Percentiles rank a stretch among this genome's conserved stretches.
phyloP scores from a whole-genome alignment of 352 stramenopile species.

The Phytophthora kernoviae region DNA sequence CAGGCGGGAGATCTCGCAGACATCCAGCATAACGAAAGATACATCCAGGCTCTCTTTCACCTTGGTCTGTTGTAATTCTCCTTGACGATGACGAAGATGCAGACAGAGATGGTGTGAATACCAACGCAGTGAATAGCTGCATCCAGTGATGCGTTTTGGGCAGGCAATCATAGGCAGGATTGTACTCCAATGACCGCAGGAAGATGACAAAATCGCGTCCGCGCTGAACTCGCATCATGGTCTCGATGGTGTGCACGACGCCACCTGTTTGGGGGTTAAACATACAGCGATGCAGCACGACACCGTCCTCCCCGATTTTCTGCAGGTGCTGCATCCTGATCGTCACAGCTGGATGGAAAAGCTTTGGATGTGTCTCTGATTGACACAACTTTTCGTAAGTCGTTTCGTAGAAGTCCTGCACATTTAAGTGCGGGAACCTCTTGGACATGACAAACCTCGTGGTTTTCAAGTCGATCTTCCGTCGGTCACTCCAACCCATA shows the following conservation, averaged over 20 bases:
- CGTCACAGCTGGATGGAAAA: conserved; percentile 36
- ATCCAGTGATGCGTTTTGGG: conserved; percentile 33
- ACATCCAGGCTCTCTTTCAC: conserved; percentile 16
- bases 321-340: conserved; percentile 40
- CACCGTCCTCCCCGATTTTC: conserved; percentile 37
- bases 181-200: conserved; percentile 31
- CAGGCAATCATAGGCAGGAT: conserved; percentile 26
- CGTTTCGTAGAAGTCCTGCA: conserved; percentile 24
- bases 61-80: conserved; percentile 1
- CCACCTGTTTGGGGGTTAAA: conserved; percentile 45
- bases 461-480: conserved; percentile 24
- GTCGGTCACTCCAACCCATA: conserved; percentile 40
- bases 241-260: conserved; percentile 37
- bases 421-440: conserved; percentile 27
- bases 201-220: conserved; percentile 39
- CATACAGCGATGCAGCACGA: conserved; percentile 42
- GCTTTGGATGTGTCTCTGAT: conserved; percentile 28
- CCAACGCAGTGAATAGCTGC: conserved; percentile 32
- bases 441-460: conserved; percentile 39
- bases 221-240: conserved; percentile 33
- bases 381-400: conserved; percentile 33
- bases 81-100: not conserved
- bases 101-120: conserved; percentile 31
- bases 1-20: conserved; percentile 24
- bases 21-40: conserved; percentile 41